Evolutionary conservation across 768 basidiomycete genomes (phyloP).

Genomic region (Tephrocybe sp.): DNA sequence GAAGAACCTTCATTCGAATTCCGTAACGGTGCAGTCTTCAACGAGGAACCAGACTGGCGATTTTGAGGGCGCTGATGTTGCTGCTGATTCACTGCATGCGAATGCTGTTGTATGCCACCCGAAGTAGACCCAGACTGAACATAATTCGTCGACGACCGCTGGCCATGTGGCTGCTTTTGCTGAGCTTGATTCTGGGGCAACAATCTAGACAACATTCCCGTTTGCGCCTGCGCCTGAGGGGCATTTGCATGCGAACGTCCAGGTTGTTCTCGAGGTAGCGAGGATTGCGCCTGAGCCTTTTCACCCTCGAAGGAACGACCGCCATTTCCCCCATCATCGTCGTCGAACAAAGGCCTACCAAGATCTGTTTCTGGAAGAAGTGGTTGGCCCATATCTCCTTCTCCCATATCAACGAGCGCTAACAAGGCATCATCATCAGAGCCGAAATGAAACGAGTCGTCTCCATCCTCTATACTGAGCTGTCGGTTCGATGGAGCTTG

Average conservation of each 20-base stretch:
- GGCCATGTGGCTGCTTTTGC: not conserved
- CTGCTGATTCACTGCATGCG: not conserved
- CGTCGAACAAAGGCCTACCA: slow-evolving; percentile 42
- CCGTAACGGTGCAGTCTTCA: not conserved
- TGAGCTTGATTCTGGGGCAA: slow-evolving; percentile 4
- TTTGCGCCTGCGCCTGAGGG: not conserved
- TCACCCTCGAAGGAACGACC: slow-evolving; percentile 21
- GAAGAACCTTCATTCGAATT: slow-evolving; percentile 13
- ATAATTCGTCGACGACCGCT: not conserved
- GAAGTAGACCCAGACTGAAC: not conserved
- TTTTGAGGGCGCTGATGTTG: not conserved
- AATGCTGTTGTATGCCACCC: not conserved
- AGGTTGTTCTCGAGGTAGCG: not conserved
- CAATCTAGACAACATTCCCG: slow-evolving; percentile 8
- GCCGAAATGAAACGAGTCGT: slow-evolving; percentile 47
- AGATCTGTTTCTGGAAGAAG: slow-evolving; percentile 41
- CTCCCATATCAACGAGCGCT: slow-evolving; percentile 52
- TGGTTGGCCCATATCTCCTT: slow-evolving; percentile 40
- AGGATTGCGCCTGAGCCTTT: slow-evolving; percentile 5
- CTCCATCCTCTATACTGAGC: slow-evolving; percentile 11
- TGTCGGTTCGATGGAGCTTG: slow-evolving; percentile 1
- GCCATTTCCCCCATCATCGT: slow-evolving; percentile 18
- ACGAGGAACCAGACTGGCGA: slow-evolving; percentile 1
- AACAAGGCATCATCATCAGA: slow-evolving; percentile 71
- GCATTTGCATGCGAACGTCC: slow-evolving; percentile 2